phyloP scores from a whole-genome alignment of 257 asterid species.

The Ligustrum vulgare region DNA sequence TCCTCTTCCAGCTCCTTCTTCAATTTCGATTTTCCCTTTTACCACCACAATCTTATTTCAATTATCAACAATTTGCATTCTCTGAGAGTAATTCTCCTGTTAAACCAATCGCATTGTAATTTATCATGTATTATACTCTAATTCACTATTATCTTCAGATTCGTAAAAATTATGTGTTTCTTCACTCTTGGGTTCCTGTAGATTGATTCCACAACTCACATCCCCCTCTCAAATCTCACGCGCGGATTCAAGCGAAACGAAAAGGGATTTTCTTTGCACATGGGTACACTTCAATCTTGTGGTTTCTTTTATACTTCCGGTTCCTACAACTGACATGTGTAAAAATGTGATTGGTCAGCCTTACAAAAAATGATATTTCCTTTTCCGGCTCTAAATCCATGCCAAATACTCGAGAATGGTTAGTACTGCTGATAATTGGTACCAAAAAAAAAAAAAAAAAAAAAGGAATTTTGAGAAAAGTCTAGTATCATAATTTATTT shows the following conservation, averaged over 20 bases:
- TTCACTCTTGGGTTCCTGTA: not conserved
- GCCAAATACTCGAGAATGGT: too few relatives aligned
- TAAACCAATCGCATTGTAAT: slow-evolving; percentile 23
- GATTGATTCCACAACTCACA: not conserved
- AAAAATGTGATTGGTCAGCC: not conserved
- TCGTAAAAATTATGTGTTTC: not conserved
- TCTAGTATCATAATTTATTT: not conserved
- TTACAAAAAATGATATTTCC: not conserved
- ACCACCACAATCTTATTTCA: not conserved
- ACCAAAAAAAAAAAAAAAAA: not conserved
- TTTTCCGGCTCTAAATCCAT: too few relatives aligned
- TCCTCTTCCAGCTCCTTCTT: not conserved
- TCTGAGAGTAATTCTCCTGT: slow-evolving; percentile 13
- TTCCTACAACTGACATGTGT: not conserved
- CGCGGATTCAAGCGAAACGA: not conserved
- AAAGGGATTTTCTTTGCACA: not conserved
- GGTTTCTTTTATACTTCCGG: not conserved
- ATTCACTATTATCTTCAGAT: not conserved
- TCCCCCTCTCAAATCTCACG: not conserved
- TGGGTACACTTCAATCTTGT: not conserved
- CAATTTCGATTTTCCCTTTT: not conserved
- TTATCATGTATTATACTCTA: not conserved
- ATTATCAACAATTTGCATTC: not conserved
- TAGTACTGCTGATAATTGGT: not conserved
- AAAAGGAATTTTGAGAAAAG: not conserved